Percentiles rank a stretch among this genome's conserved stretches.
Conservation (phyloP, 1,139 yeast genomes). For the Scheffersomyces parashehatae region DNA sequence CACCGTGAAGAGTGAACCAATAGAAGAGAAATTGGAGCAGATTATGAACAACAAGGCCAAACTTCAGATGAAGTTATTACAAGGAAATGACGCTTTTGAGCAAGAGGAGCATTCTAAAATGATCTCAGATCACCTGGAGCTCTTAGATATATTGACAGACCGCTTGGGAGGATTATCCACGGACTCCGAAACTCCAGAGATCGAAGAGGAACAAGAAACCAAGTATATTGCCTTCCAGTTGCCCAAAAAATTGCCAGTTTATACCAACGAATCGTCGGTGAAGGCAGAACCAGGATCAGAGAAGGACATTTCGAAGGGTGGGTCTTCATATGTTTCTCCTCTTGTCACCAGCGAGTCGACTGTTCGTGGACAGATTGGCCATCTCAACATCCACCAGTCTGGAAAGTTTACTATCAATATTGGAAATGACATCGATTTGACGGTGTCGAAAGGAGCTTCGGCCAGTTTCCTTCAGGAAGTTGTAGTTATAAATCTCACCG, state of each 20-base stretch:
- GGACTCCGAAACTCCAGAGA: slow-evolving; percentile 13
- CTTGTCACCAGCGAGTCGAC: not conserved
- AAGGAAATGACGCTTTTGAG: slow-evolving; percentile 31
- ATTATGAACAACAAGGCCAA: slow-evolving; percentile 29
- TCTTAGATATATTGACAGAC: slow-evolving; percentile 28
- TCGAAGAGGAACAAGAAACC: slow-evolving; percentile 4
- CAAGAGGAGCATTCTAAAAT: slow-evolving; percentile 33
- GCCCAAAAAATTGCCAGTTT: slow-evolving; percentile 66
- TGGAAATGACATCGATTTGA: slow-evolving; percentile 66
- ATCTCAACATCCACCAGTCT: slow-evolving; percentile 72
- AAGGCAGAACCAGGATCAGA: slow-evolving; percentile 12
- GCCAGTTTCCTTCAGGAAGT: slow-evolving; percentile 76
- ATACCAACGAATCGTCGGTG: slow-evolving; percentile 17
- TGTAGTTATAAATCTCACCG: slow-evolving; percentile 49
- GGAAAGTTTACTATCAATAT: slow-evolving; percentile 76
- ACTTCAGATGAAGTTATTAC: slow-evolving; percentile 31
- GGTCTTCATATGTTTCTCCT: not conserved
- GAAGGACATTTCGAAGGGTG: slow-evolving; percentile 5
- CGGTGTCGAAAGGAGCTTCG: slow-evolving; percentile 72
- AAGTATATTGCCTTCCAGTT: slow-evolving; percentile 63
- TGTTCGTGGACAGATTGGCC: slow-evolving; percentile 63
- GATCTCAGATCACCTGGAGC: slow-evolving; percentile 32
- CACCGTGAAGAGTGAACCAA: slow-evolving; percentile 36
- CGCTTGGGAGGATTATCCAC: slow-evolving; percentile 25
- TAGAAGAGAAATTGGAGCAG: slow-evolving; percentile 29